Base-by-base conservation (phyloP, 495 filamentous ascomycete genomes). In the Podospora sp. region DNA sequence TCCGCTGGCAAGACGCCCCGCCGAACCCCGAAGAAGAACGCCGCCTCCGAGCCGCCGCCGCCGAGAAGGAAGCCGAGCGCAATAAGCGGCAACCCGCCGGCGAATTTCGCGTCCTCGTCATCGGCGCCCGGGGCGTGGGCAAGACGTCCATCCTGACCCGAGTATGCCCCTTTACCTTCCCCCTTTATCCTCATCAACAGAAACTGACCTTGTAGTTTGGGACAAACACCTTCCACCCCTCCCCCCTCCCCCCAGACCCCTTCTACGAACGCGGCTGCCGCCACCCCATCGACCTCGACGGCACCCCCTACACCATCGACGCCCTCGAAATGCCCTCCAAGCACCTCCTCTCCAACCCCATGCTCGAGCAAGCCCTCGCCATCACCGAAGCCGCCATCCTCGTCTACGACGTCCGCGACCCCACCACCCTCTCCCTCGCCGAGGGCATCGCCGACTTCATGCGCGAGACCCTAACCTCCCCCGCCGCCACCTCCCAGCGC, bases 101-200 rank as follows among this genome's bases (percentile, higher is more conserved):
- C 20, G 76, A 81, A 55, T 78, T 83, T 67, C 75, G 75, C 59
- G 65, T 82, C 25, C 70, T 83, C 18, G 72, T 82, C 26, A 66
- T 82, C 21, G 81, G 81, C 25, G 75, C 71, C 0, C 76, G 79
- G 12, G 78, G 77, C 0, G 73, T 72, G 53, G 80, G 81, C 16
- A 83, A 83, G 69, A 81, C 80, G 1, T 72, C 78, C 14, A 71
- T 83, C 14, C 65, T 83, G 5, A 79, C 77, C 0, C 72, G 72
- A 62, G 81, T 82, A 76, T 33, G 49, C n/a, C n/a, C n/a, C n/a
- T n/a, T n/a, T n/a, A n/a, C n/a, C n/a, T 27, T 62, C 20, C n/a
- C 49, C 5, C 21, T 62, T 33, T 65, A 2, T 26, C 21, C 29
- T 66, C 62, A 56, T 5, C 14, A 6, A 53, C 3, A 0, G 29